Evolutionary conservation across 768 basidiomycete genomes (phyloP).

Genomic region (Coprinopsis marcescibilis): DNA sequence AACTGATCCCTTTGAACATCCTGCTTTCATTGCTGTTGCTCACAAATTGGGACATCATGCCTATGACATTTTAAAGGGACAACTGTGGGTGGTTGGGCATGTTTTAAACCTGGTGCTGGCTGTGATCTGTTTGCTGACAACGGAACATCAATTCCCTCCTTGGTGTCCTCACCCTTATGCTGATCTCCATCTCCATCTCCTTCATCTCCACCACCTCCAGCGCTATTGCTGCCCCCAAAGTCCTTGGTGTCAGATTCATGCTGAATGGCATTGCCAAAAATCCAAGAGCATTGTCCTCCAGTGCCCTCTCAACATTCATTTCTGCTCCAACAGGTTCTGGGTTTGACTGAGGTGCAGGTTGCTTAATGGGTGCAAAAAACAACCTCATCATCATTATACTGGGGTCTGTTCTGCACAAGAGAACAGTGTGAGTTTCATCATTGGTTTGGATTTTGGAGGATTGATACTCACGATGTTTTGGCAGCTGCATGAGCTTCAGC

Average conservation of each 20-base stretch:
- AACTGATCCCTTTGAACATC: conserved; percentile 7
- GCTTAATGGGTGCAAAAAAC: not conserved
- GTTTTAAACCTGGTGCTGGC: too few relatives aligned
- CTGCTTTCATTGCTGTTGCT: conserved; percentile 1
- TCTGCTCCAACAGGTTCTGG: not conserved
- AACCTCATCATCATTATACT: not conserved
- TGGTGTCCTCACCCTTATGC: not conserved
- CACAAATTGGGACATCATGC: conserved; percentile 17
- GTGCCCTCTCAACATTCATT: not conserved
- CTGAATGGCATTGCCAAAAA: not conserved
- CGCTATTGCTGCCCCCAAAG: not conserved
- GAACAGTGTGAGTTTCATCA: not conserved
- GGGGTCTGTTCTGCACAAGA: not conserved
- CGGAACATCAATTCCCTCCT: too few relatives aligned
- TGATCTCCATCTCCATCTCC: not conserved
- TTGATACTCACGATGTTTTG: not conserved
- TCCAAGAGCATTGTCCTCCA: too few relatives aligned
- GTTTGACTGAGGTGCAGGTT: not conserved
- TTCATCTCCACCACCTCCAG: not conserved
- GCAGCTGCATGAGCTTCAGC: not conserved
- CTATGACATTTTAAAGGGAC: conserved; percentile 18
- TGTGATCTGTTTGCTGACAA: too few relatives aligned
- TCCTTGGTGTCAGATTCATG: not conserved
- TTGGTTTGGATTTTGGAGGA: not conserved
- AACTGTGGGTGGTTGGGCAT: not conserved